Evolutionary conservation across 306 rosid species (phyloP), one percentile per base, ranked within the genome.

Genomic region (Dryas alaskensis): DNA sequence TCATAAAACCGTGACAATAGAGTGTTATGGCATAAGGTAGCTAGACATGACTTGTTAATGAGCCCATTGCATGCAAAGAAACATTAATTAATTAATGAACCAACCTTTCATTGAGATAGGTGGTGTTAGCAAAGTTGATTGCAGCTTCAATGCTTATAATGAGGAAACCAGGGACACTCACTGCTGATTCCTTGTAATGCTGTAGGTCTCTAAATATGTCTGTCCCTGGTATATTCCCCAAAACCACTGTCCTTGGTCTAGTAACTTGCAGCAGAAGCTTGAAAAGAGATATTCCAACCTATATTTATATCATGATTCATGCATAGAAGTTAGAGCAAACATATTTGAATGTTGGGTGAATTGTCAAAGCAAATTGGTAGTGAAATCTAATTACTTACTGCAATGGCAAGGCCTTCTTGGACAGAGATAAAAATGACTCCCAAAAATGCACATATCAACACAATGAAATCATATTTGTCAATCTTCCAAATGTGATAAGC

Each of bases 71-170:
- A 31, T n/a, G 51, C 50, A 63, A 63, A 4, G 46, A 49, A 51
- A 67, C 19, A 19, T 45, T 22, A 66, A 66, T 25, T 7, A 70
- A 67, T 31, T 31, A 31, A 31, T 37, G 62, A 77, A 60, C 83
- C 31, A 78, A 85, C 96, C 98, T 89, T 69, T 94, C 99, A 39
- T 88, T 94, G 48, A 94, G 96, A 80, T 94, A 94, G 27, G 90
- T 84, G 67, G 84, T 83, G 81, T 94, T 94, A 7, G 99, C 90
- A 67, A 94, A 94, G 83, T 90, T 94, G 84, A 94, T 87, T 8
- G 99, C 90, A 83, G 99, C 94, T 79, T 92, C 97, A n/a, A 94
- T 86, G 84, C 96, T 83, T 65, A 94, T 62, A 57, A 94, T 84
- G 65, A 94, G 93, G 82, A 92, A 89, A 52, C 97, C 96, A 31